Base-by-base conservation (phyloP, 2,329 filamentous ascomycete genomes). In the Pseudohalonectria lignicola region DNA sequence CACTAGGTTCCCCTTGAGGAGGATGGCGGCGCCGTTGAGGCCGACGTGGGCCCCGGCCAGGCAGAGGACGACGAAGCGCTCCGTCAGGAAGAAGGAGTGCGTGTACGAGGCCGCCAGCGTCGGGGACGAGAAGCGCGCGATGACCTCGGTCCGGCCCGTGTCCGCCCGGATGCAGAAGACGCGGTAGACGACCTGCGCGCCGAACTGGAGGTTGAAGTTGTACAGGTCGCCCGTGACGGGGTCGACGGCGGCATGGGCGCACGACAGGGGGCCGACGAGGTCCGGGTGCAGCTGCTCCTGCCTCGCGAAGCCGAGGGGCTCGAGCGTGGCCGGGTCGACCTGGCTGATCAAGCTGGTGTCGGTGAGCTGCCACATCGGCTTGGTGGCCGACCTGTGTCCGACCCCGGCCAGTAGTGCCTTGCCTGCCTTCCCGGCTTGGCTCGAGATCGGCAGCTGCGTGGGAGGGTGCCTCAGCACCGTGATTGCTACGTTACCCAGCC, bases 151-250 rank as follows among this genome's bases (percentile, higher is more conserved):
- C 37, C 72, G 61, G 1, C 79, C 81, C 0, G 74, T 79, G 0
- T 64, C 54, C 0, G 73, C 69, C 13, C 71, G 77, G 3, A 76
- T 71, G 2, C 69, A 62, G 55, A 87, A 90, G 12, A 90, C 52
- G n/a, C 81, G 76, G 52, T 88, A 90, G 0, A 66, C 74, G 1
- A 73, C 53, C 0, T 49, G 51, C 0, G 54, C 55, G 0, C 76
- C 77, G 18, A 84, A 54, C 0, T 76, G 67, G n/a, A 88, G 70
- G 50, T 93, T 93, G 60, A 75, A 90, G 58, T 92, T 93, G 67
- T 75, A 90, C 6, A 84, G 52, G 45, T 92, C 84, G 6, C 86
- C 85, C 0, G 79, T 87, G 0, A 60, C 56, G 0, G 80, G 82
- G 52, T 92, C 84, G 1, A 73, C 70, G 39, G 80, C 76, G 0